Evolutionary conservation across 2,329 filamentous ascomycete genomes (phyloP).

Genomic region (Phialophora expanda): DNA sequence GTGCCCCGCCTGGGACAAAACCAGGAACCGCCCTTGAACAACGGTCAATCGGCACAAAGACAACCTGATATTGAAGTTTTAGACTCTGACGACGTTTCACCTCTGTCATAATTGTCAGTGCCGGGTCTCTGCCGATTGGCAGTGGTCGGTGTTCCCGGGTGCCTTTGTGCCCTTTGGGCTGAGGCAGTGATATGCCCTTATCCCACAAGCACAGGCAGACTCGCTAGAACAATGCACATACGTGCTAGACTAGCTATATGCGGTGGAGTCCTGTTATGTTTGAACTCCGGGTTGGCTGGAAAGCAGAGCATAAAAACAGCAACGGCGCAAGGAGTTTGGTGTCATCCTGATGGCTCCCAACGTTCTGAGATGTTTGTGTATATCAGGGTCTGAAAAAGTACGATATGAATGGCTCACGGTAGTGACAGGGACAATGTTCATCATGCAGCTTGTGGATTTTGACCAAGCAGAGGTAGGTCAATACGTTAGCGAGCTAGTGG

Average conservation of each 20-base stretch:
- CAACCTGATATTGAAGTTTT: conserved; percentile 8
- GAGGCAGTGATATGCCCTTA: background rate
- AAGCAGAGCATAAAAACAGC: conserved; percentile 17
- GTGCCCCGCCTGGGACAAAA: conserved; percentile 21
- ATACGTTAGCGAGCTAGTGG: background rate
- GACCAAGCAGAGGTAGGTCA: background rate
- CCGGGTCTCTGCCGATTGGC: background rate
- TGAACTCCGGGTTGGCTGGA: background rate
- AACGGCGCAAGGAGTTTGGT: conserved; percentile 23
- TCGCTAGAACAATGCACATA: background rate
- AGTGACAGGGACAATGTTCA: background rate
- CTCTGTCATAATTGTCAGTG: conserved; percentile 27
- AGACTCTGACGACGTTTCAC: conserved; percentile 30
- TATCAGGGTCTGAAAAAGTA: conserved; percentile 8
- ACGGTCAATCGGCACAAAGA: conserved; percentile 11
- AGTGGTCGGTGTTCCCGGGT: background rate
- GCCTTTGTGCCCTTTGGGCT: background rate
- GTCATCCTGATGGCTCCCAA: background rate
- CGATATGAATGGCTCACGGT: background rate
- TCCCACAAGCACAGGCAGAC: background rate
- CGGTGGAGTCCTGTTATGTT: background rate
- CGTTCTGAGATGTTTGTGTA: background rate
- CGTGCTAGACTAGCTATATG: background rate
- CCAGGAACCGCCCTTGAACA: background rate
- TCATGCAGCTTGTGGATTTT: background rate